phyloP scores from a whole-genome alignment of 495 filamentous ascomycete genomes.

The Penicillium chermesinum region DNA sequence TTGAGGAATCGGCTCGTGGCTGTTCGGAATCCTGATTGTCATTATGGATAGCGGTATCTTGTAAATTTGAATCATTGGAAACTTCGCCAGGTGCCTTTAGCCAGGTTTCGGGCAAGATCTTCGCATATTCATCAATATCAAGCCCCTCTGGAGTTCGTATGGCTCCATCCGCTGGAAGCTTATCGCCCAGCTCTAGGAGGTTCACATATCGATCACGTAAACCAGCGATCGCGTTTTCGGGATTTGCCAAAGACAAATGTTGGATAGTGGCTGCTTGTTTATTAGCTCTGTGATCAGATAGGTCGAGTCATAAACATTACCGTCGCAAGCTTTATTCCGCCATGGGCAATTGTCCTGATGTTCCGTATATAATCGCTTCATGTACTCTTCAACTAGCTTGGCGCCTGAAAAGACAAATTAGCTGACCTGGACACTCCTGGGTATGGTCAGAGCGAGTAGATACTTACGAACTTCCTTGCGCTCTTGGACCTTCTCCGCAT shows the following conservation, averaged over 20 bases:
- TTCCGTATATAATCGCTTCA: constrained; percentile 61
- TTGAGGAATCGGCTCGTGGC: constrained; percentile 8
- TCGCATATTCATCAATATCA: constrained; percentile 30
- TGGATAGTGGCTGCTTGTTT: constrained; percentile 42
- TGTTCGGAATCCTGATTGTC: constrained; percentile 5
- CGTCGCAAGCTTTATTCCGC: constrained; percentile 78
- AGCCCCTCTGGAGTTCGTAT: constrained; percentile 43
- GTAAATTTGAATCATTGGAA: constrained; percentile 4
- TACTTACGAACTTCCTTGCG: constrained; percentile 57
- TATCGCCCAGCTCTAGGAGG: constrained; percentile 39
- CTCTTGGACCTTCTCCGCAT: constrained; percentile 55
- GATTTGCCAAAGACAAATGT: constrained; percentile 53
- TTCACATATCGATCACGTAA: constrained; percentile 59
- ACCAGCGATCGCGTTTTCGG: constrained; percentile 47
- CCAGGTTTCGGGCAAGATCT: constrained; percentile 28
- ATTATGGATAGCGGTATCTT: constrained; percentile 2
- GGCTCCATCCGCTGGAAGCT: constrained; percentile 46
- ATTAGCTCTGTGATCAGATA: constrained; percentile 6
- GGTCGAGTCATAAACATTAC: constrained; percentile 40
- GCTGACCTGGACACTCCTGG: neutral
- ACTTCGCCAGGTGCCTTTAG: constrained; percentile 20
- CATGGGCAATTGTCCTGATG: constrained; percentile 85
- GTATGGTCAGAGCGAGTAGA: neutral
- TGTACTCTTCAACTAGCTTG: constrained; percentile 73
- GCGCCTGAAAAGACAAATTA: constrained; percentile 18